Evolutionary conservation across 2,329 filamentous ascomycete species (phyloP), one percentile per base, ranked within the genome.

Genomic region (Dactylonectria estremocensis): DNA sequence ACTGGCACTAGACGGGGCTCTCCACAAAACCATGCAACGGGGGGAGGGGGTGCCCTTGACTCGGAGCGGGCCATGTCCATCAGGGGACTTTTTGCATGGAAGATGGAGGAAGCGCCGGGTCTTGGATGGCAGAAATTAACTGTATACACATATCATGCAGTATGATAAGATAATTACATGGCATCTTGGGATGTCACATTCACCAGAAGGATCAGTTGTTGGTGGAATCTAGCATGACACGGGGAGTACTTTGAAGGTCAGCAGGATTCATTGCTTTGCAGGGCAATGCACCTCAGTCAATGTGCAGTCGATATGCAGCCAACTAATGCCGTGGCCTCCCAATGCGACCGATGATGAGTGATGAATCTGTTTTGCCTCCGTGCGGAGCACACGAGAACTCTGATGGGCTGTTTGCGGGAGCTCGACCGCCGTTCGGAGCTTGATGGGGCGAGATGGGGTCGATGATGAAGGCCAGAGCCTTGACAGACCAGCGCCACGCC

Each of bases 11-110:
- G 24, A 53, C 53, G 61, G 61, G 55, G 46, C 61, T 55, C 62
- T 28, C 62, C 62, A 64, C 55, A 64, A 59, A 64, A 64, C 49
- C 18, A 54, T 40, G 40, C 43, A 57, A 64, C 35, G 55, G 55
- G 62, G 48, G 54, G 56, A 31, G 28, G 45, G 24, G 24, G 24
- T 28, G 31, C 57, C 57, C 57, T 60, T 60, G 56, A 50, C 45
- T 45, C 48, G 46, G 57, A 40, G 40, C 40, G 40, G 40, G n/a
- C 16, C 40, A n/a, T n/a, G 40, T n/a, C 8, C 40, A n/a, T n/a
- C 40, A 40, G 31, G 57, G 57, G 22, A 50, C 33, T 43, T 43
- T n/a, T n/a, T n/a, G 33, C 28, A 24, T n/a, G 14, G 49, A 53
- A 20, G 48, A 18, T n/a, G 46, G 20, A 37, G 31, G 40, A 43